Conservation (phyloP, 2,329 filamentous ascomycete genomes). For the Lachnellula arida region DNA sequence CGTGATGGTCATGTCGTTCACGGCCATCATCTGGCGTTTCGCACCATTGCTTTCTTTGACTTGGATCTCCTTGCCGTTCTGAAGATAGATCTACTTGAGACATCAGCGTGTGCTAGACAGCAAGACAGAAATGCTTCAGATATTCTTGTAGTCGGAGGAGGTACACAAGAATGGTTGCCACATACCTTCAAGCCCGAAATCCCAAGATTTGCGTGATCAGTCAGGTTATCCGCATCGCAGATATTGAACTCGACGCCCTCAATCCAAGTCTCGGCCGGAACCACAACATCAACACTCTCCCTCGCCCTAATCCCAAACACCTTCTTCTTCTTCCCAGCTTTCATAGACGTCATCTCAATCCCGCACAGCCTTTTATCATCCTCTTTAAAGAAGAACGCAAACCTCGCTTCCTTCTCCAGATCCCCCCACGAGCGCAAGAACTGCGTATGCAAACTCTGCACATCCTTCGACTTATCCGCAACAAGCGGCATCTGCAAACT, state of each 20-base stretch:
- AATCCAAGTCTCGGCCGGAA: background rate
- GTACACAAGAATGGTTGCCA: background rate
- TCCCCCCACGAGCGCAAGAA: constrained; percentile 5
- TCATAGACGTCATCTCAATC: background rate
- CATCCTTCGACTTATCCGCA: constrained; percentile 2
- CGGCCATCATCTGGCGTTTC: constrained; percentile 4
- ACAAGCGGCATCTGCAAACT: constrained; percentile 11
- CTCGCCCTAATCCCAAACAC: background rate
- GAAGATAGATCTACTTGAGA: background rate
- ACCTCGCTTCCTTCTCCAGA: background rate
- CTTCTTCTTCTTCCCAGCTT: background rate
- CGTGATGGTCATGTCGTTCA: constrained; percentile 4
- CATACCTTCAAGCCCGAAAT: constrained; percentile 9
- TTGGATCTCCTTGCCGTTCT: constrained; percentile 1
- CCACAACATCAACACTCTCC: background rate
- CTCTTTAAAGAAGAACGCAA: constrained; percentile 8
- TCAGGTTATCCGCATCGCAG: background rate
- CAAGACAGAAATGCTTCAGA: too few species aligned
- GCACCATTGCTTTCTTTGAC: constrained; percentile 2
- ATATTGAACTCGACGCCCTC: constrained; percentile 7
- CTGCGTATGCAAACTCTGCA: background rate
- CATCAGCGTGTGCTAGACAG: too few species aligned
- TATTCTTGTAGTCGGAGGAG: too few species aligned
- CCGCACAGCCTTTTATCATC: constrained; percentile 4
- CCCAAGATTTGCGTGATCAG: constrained; percentile 2